Percentiles rank a stretch among this genome's conserved stretches.
Conservation (phyloP, 129 eudicot species). For the Lactuca saligna region DNA sequence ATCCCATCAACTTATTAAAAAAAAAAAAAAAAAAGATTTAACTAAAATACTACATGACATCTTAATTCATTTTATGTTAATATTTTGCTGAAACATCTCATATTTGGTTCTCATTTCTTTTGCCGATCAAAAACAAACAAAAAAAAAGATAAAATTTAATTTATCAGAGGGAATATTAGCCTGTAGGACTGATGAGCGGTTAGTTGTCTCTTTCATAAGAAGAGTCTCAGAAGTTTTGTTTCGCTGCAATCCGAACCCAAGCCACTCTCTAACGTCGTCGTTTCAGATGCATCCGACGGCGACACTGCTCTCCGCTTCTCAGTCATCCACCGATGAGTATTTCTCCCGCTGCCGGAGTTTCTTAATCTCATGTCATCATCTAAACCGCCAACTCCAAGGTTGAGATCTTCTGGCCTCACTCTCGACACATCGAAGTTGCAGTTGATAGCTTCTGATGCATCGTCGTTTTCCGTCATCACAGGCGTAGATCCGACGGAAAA, state of each 20-base stretch:
- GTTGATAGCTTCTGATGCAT: slow-evolving; percentile 31
- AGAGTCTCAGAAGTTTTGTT: slow-evolving; percentile 53
- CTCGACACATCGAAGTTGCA: slow-evolving; percentile 31
- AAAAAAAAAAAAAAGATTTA: no score
- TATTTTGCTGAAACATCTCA: slow-evolving; percentile 9
- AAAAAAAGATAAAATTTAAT: neutral
- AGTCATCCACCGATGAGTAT: slow-evolving; percentile 31
- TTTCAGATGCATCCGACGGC: slow-evolving; percentile 70
- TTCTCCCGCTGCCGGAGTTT: slow-evolving; percentile 19
- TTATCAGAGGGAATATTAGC: slow-evolving; percentile 22
- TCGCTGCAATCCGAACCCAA: slow-evolving; percentile 35
- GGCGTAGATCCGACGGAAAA: slow-evolving; percentile 30
- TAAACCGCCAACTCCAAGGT: slow-evolving; percentile 26
- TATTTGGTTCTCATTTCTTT: slow-evolving; percentile 20
- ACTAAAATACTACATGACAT: neutral
- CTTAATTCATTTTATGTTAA: neutral
- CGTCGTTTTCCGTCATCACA: slow-evolving; percentile 32
- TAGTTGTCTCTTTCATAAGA: slow-evolving; percentile 34
- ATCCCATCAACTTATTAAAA: neutral
- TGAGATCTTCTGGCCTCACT: slow-evolving; percentile 32
- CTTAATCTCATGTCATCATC: neutral
- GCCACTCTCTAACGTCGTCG: slow-evolving; percentile 68
- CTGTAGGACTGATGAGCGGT: slow-evolving; percentile 16
- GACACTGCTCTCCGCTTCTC: slow-evolving; percentile 54
- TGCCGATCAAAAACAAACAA: slow-evolving; percentile 25